These are phyloP conservation scores for Lojkania enalia DNA, from an alignment of 2,329 filamentous ascomycete species.

Conservation along the genomic window DNA sequence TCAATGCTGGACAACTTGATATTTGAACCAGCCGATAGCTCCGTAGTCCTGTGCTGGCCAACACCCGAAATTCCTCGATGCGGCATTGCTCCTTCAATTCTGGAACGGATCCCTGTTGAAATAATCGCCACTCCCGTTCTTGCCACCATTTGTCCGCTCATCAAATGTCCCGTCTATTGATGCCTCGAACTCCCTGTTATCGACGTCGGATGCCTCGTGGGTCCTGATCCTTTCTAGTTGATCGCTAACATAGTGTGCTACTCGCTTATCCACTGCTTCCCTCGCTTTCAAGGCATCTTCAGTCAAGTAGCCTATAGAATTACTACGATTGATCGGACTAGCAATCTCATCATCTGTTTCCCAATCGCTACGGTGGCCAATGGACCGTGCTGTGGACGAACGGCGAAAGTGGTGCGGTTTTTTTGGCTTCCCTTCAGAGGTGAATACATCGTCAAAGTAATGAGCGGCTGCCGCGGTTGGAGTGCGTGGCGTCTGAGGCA, in stretches of 20 bases:
- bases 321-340: constrained; percentile 43
- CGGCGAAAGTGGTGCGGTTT: constrained; percentile 66
- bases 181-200: constrained; percentile 66
- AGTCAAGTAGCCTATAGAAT: constrained; percentile 56
- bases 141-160: constrained; percentile 25
- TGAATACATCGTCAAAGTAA: constrained; percentile 94
- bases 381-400: constrained; percentile 80
- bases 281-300: constrained; percentile 52
- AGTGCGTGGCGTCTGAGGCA: constrained; percentile 90
- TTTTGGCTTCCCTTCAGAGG: constrained; percentile 49
- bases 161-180: constrained; percentile 51
- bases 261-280: constrained; percentile 58
- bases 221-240: constrained; percentile 75
- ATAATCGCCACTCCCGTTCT: constrained; percentile 29
- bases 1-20: too few species aligned
- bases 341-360: constrained; percentile 42
- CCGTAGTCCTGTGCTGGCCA: too few species aligned
- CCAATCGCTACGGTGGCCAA: constrained; percentile 81
- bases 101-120: constrained; percentile 39
- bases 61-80: too few species aligned
- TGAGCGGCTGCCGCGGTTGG: constrained; percentile 82
- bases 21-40: too few species aligned
- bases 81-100: too few species aligned
- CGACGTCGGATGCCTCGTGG: constrained; percentile 55
- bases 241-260: constrained; percentile 79